Base-by-base conservation (phyloP, 2,329 filamentous ascomycete genomes). In the Ophiostoma ips region DNA sequence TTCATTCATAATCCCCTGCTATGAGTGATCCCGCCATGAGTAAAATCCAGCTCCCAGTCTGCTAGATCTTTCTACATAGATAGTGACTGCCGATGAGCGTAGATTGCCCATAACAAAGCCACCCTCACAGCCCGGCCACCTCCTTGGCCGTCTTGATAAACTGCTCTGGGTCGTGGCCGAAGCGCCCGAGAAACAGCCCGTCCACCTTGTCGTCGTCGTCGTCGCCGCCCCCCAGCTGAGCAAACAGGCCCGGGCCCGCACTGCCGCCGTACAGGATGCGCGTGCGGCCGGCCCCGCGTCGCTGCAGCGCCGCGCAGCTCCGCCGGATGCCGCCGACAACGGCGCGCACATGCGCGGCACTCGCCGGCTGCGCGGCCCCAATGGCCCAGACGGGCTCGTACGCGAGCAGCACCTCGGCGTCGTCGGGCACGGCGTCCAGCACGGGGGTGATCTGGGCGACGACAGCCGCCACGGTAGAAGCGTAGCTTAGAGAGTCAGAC, bases 321-420 rank as follows among this genome's bases (percentile, higher is more conserved):
- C 60, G 59, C 49, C 81, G 72, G 46, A 89, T 71, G 16, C 76
- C 77, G 58, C 73, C 72, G 15, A 84, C 80, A 2, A 92, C 84
- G 35, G 71, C 74, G 4, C 82, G 73, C 0, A 94, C 83, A 61
- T 94, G 82, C 54, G 81, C 79, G 16, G 81, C 75, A 8, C 73
- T 73, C 0, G 87, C 87, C 2, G 87, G 86, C 59, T 81, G 70
- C 1, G 74, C 69, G 10, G 85, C 81, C 0, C 87, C 87, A 63
- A 92, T 94, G 1, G 87, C 87, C 87, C 87, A 94, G 1, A 92
- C 85, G 8, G 87, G 87, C 68, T 94, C 87, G 61, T 94, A 94
- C 1, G 87, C 87, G 51, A 94, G 72, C 7, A 90, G 76, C 5
- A 92, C 73, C 45, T 87, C 81, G 0, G 79, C 76, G 15, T 77